Evolutionary conservation across 148 eudicot genomes (phyloP), one percentile per base, ranked within the genome.

Genomic region (Drosera capensis): DNA sequence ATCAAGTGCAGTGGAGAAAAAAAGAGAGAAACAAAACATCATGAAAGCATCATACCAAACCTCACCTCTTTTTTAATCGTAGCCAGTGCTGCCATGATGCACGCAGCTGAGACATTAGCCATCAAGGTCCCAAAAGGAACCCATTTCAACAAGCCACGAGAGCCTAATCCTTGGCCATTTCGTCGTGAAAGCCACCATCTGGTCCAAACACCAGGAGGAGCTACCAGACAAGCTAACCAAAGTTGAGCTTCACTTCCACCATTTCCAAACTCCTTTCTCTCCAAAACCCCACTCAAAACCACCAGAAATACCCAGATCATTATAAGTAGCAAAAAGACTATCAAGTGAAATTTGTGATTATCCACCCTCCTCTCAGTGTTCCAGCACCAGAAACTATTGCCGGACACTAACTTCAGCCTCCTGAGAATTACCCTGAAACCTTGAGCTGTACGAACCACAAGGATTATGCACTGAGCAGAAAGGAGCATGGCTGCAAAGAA

Each of bases 21-120:
- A 8, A 28, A 31, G 9, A 15, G 3, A 45, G 29, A 1, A n/a
- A n/a, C n/a, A n/a, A n/a, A n/a, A n/a, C n/a, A n/a, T n/a, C n/a
- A n/a, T n/a, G n/a, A n/a, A n/a, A 19, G 20, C 16, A 12, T 1
- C 52, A 25, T 17, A 20, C 34, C 9, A 45, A 20, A 45, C 2
- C 66, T 51, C 57, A 87, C 99, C 62, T 61, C 75, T 69, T 70
- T 71, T 64, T 75, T 75, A 1, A 73, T 3, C 2, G 71, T 69
- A 25, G 93, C 93, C n/a, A 90, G 78, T 7, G 78, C 85, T 35
- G 99, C 93, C 99, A 90, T 84, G 17, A 78, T 43, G 34, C 95
- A 78, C 14, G 85, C 93, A 12, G 99, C 95, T 2, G 71, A 54
- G 23, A 90, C 87, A 60, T 90, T 84, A 56, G 95, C 99, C 18